Conservation (phyloP, 1,284 basidiomycete genomes). For the Cronartium ribicola region DNA sequence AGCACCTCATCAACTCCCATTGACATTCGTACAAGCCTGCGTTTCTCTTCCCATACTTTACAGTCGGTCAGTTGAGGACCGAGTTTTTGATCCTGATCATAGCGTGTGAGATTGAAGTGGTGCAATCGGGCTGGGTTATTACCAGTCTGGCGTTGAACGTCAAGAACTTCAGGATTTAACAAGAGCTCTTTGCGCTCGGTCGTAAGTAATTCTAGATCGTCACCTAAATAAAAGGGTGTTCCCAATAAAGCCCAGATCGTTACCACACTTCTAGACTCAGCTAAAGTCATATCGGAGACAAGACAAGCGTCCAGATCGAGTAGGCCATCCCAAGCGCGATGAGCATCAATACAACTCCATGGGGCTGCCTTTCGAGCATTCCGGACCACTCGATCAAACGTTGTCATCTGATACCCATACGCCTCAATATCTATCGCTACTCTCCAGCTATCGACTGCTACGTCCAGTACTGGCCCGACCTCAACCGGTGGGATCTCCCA, state of each 20-base stretch:
- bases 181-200: slow-evolving; percentile 20
- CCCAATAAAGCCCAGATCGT: slow-evolving; percentile 40
- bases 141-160: slow-evolving; percentile 11
- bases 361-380: slow-evolving; percentile 29
- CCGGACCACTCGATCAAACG: slow-evolving; percentile 36
- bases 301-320: slow-evolving; percentile 32
- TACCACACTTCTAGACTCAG: slow-evolving; percentile 29
- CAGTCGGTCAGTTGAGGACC: slow-evolving; percentile 8
- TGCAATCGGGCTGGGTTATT: slow-evolving; percentile 6
- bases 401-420: slow-evolving; percentile 35
- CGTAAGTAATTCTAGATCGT: slow-evolving; percentile 22
- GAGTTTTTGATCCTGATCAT: not conserved
- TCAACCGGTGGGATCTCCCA: slow-evolving; percentile 29
- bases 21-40: slow-evolving; percentile 14
- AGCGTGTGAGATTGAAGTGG: slow-evolving; percentile 7
- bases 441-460: slow-evolving; percentile 33
- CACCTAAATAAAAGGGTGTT: slow-evolving; percentile 36
- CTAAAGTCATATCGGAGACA: slow-evolving; percentile 25
- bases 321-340: slow-evolving; percentile 29
- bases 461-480: not conserved
- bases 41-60: slow-evolving; percentile 18
- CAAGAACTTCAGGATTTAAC: slow-evolving; percentile 24
- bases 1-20: slow-evolving; percentile 10
- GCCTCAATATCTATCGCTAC: slow-evolving; percentile 36
- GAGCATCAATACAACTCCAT: slow-evolving; percentile 31